These are phyloP conservation scores for Eremomyces bilateralis DNA, from an alignment of 495 filamentous ascomycete genomes.

Conservation along the genomic window DNA sequence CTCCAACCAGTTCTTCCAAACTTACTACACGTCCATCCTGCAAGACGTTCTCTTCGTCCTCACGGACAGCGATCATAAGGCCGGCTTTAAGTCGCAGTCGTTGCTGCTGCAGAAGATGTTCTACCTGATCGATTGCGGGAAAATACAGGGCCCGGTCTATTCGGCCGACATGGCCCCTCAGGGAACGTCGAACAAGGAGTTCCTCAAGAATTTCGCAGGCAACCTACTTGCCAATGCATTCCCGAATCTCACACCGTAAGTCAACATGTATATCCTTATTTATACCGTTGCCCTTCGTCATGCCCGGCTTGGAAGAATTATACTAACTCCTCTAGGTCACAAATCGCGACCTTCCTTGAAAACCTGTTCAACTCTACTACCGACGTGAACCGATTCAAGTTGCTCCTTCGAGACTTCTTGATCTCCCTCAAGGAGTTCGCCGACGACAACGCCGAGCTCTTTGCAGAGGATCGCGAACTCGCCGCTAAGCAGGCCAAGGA, in stretches of 20 bases:
- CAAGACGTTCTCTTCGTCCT: constrained; percentile 98
- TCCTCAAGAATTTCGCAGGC: constrained; percentile 66
- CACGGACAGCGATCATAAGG: constrained; percentile 95
- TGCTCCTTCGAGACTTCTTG: constrained; percentile 85
- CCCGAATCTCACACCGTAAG: constrained; percentile 76
- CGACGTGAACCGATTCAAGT: constrained; percentile 73
- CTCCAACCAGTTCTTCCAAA: constrained; percentile 86
- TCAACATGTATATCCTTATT: constrained; percentile 7
- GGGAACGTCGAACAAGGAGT: constrained; percentile 76
- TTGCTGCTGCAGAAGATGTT: constrained; percentile 90
- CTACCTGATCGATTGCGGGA: constrained; percentile 66
- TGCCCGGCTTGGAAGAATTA: too few species aligned
- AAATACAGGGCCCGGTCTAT: constrained; percentile 84
- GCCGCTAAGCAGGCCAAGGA: constrained; percentile 44
- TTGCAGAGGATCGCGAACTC: constrained; percentile 77
- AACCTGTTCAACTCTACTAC: constrained; percentile 63
- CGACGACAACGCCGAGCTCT: constrained; percentile 84
- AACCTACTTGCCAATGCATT: constrained; percentile 80
- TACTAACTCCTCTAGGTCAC: too few species aligned
- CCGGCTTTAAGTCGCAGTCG: constrained; percentile 93
- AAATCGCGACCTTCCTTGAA: constrained; percentile 77
- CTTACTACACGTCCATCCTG: constrained; percentile 83
- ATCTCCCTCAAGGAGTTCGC: constrained; percentile 91
- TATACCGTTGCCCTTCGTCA: constrained; percentile 18
- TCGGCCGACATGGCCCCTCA: constrained; percentile 51